Base-by-base conservation (phyloP, 1,139 yeast species). In the Debaryomyces udenii region DNA sequence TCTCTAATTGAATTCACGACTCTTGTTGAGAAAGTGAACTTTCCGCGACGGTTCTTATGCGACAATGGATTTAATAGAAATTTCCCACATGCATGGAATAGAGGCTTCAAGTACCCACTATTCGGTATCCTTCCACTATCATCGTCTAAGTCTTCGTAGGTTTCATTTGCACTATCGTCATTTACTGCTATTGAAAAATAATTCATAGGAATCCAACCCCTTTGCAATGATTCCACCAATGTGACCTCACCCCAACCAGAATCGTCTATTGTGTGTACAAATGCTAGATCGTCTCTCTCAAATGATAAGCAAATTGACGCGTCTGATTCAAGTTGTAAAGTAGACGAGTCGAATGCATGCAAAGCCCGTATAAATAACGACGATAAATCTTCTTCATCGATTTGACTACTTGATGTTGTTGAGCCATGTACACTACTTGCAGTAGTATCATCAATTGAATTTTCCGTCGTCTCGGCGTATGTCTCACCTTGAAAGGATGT, bases 191-290 rank as follows among this genome's bases (percentile, higher is more conserved):
- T 75, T 11, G 74, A 61, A 54, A 91, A 93, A 64, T 89, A 93
- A 61, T 91, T 91, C 74, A 91, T 85, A 2, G 99, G 99, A 13
- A 93, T 89, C 99, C 99, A 93, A 20, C 99, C 99, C 45, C 96
- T 74, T 51, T 79, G 78, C 41, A 87, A 78, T 5, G 86, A 75
- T 39, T 81, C 81, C 14, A 79, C 61, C 37, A 87, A 62, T 0
- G 97, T 90, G 2, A 91, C 98, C 62, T 93, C 98, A 44, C 96
- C 97, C 99, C 99, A 93, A 2, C 98, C 99, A 13, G 96, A 85
- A 40, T 86, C 83, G 61, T 93, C 98, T 23, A 90, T 80, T 7
- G 91, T 80, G 59, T 91, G 96, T 6, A 93, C 86, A 58, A 89
- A 85, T 0, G 93, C 96, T 43, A 89, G 68, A 53, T 90, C 97